Evolutionary conservation across 305 asterid species (phyloP).

Genomic region (Nicotiana rustica): DNA sequence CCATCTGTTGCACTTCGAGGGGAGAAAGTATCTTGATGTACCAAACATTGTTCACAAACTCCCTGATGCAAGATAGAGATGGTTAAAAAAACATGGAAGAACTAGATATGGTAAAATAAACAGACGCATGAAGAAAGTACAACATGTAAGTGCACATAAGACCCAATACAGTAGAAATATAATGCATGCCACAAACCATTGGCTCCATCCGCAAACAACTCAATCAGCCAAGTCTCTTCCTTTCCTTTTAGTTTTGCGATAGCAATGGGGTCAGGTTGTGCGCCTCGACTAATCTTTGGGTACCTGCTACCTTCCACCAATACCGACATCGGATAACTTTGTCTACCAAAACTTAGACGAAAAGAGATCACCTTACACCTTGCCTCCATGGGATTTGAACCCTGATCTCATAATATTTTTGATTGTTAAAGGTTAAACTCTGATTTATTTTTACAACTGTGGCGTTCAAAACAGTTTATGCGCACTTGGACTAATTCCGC

Average conservation of each 20-base stretch:
- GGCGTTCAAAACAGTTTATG: no score
- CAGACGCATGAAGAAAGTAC: background rate
- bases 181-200: no score
- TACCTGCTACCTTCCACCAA: background rate
- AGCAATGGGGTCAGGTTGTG: background rate
- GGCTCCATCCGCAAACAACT: no score
- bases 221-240: no score
- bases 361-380: background rate
- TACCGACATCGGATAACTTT: background rate
- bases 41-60: slow-evolving; percentile 86
- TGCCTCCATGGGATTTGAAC: no score
- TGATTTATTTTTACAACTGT: no score
- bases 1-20: slow-evolving; percentile 92
- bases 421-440: no score
- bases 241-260: background rate
- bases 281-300: background rate
- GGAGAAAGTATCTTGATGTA: slow-evolving; percentile 94
- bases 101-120: background rate
- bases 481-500: no score
- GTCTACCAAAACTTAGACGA: background rate
- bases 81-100: background rate
- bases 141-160: background rate
- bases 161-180: background rate
- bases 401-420: no score
- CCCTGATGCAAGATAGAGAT: slow-evolving; percentile 55